Evolutionary conservation across 345 rosid species (phyloP), one percentile per base, ranked within the genome.

Genomic region (Corymbia maculata): DNA sequence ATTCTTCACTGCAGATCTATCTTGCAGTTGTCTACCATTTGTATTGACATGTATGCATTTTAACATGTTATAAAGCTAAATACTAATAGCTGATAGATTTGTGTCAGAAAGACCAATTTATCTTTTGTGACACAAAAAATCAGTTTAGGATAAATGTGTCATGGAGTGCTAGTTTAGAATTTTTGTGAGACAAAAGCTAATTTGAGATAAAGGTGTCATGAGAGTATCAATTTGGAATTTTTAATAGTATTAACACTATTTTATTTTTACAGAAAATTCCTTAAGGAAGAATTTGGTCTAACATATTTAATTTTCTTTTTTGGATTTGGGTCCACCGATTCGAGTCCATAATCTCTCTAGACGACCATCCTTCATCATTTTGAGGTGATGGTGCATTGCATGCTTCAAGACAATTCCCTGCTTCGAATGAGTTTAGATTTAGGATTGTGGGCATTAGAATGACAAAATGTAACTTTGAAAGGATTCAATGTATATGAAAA

Each of bases 31-130:
- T 12, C 15, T 61, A 13, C 3, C 3, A 1, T 61, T 12, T 61
- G 68, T 26, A 7, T 61, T 61, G 30, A 5, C 30, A 26, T 3
- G 8, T 6, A 61, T 6, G 4, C 32, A 28, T 61, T 12, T 61
- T 61, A 61, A 61, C 14, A 28, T 28, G 13, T 26, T 26, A 28
- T 61, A 28, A 3, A 13, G 28, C 30, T 13, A 12, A 28, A 6
- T 28, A n/a, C 8, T 28, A 26, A 59, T 5, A 11, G 30, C 26
- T 26, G 8, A 2, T 61, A 61, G 32, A 28, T 61, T 61, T 61
- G 68, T 0, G 1, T 59, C 0, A 26, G 15, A 24, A 16, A 2
- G 11, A 12, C 8, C 32, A 6, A 28, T 28, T 61, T 28, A 8
- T 61, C 3, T 61, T 12, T 26, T 12, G 68, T 28, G 4, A 61